Evolutionary conservation across 345 rosid species (phyloP), one percentile per base, ranked within the genome.

Genomic region (Eucalyptus fibrosa): DNA sequence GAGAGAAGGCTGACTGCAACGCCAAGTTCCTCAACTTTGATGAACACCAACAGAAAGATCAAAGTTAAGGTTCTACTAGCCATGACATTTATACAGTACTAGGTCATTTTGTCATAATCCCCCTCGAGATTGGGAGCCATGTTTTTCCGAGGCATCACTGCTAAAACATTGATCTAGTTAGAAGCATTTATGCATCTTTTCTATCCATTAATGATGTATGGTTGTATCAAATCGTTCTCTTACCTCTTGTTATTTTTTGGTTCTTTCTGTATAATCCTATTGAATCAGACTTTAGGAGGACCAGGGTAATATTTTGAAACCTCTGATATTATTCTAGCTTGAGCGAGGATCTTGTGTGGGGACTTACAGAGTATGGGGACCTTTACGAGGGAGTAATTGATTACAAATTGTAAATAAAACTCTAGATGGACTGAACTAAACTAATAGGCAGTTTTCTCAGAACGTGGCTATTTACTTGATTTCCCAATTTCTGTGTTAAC

Each of bases 1-100:
- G 94, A 88, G 51, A 90, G n/a, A 93, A 96, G 91, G 59, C 55
- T 18, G 95, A 96, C 14, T 91, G 92, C 13, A 96, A 95, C 72
- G 93, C 97, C 3, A 93, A 94, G 60, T 93, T 87, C 91, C 89
- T 94, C 87, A 86, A 86, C 65, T 40, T 86, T 13, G 88, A 86
- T 16, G 88, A 86, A 37, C 67, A 53, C 67, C 67, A 21, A 21
- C 67, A 86, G 62, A 32, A 53, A 30, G 56, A 77, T 40, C 16
- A 7, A 40, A 77, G 47, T 40, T 21, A 21, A 77, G 8, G 30
- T 11, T 21, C 47, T 77, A 77, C 85, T 12, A 40, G 85, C 28
- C 47, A 12, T 3, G 30, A 12, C 47, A 77, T 77, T 13, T 77
- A 77, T 40, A 23, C 30, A 21, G 47, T 77, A 37, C 47, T 21